Evolutionary conservation across 345 rosid genomes (phyloP).

Genomic region (Bruguiera sexangula): DNA sequence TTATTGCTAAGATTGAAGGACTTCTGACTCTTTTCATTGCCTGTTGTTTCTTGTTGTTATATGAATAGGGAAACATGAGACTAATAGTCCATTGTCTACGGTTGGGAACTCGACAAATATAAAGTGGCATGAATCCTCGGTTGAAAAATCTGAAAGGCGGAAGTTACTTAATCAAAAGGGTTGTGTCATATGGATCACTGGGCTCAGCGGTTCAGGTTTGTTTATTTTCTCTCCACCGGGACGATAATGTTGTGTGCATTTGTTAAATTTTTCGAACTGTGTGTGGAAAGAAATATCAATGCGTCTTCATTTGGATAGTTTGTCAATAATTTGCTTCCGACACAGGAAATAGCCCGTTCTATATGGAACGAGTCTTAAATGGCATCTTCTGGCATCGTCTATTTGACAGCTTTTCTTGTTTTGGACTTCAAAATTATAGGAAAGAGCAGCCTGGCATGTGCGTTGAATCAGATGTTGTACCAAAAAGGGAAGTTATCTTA

Average conservation of each 20-base stretch:
- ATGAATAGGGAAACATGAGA: slow-evolving; percentile 10
- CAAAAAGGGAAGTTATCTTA: slow-evolving; percentile 27
- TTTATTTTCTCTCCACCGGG: neutral
- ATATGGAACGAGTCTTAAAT: too few relatives aligned
- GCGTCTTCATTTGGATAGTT: neutral
- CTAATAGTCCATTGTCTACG: slow-evolving; percentile 5
- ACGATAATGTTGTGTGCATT: neutral
- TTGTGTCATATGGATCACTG: slow-evolving; percentile 32
- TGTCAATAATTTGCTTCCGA: too few relatives aligned
- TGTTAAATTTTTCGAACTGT: neutral
- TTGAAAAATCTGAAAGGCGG: slow-evolving; percentile 23
- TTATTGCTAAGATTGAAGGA: neutral
- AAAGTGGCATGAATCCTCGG: slow-evolving; percentile 24
- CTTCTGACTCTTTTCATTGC: neutral
- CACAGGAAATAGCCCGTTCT: too few relatives aligned
- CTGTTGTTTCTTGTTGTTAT: neutral
- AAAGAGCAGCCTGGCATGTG: slow-evolving; percentile 30
- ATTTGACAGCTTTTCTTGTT: neutral
- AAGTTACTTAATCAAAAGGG: slow-evolving; percentile 26
- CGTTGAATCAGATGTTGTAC: slow-evolving; percentile 24
- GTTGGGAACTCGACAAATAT: slow-evolving; percentile 29
- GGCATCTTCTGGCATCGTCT: neutral
- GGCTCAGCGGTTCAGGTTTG: slow-evolving; percentile 32
- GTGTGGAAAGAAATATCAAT: neutral
- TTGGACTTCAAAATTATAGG: slow-evolving; percentile 9